Evolutionary conservation across 1,284 basidiomycete genomes (phyloP).

Genomic region (Fomitiporia mediterranea): DNA sequence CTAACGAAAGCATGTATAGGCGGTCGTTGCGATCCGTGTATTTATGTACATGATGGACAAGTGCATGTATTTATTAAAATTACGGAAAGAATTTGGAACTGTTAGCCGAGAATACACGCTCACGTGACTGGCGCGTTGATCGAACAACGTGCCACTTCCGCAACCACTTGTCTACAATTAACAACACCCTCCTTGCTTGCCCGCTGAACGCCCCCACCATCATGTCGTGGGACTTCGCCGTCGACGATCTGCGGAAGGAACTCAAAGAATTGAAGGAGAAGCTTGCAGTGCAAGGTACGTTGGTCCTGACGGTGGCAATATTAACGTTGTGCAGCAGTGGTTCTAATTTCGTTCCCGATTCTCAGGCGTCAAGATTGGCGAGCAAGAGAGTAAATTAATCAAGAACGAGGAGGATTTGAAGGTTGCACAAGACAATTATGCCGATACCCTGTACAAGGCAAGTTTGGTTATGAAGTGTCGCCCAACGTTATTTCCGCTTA

Average conservation of each 20-base stretch:
- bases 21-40: no score
- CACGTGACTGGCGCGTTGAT: slow-evolving; percentile 10
- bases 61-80: no score
- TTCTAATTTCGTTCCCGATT: not conserved
- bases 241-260: slow-evolving; percentile 16
- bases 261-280: slow-evolving; percentile 14
- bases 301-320: not conserved
- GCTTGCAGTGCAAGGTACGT: slow-evolving; percentile 20
- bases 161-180: not conserved
- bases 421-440: slow-evolving; percentile 46
- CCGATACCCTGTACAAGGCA: slow-evolving; percentile 61
- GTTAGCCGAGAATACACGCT: not conserved
- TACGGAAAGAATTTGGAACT: no score
- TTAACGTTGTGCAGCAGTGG: not conserved
- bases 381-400: slow-evolving; percentile 49
- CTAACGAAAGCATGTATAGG: no score
- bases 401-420: slow-evolving; percentile 51
- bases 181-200: no score
- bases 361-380: slow-evolving; percentile 40
- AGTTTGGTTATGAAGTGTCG: slow-evolving; percentile 11
- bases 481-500: no score
- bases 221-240: slow-evolving; percentile 21
- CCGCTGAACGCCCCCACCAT: not conserved
- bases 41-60: no score
- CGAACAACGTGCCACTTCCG: no score